Conservation (phyloP, 1,139 yeast genomes). For the Pichia sp. region DNA sequence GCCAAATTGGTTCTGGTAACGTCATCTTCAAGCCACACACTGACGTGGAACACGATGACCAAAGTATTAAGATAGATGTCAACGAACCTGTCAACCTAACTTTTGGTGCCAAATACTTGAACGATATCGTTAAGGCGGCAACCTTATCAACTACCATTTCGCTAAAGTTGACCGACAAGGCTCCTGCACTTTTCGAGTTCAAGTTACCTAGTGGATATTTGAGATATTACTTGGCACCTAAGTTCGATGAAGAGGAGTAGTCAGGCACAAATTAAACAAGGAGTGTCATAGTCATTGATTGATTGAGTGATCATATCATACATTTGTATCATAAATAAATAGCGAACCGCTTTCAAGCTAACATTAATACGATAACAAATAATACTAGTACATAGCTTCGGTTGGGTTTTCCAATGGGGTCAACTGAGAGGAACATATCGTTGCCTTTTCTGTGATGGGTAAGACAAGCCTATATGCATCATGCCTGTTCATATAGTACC, state of each 20-base stretch:
- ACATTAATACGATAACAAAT: no score
- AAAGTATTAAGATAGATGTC: constrained; percentile 67
- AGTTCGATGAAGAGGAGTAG: constrained; percentile 84
- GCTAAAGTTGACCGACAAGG: constrained; percentile 79
- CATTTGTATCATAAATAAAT: not conserved
- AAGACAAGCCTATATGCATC: constrained; percentile 83
- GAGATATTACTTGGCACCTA: constrained; percentile 95
- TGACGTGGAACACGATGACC: constrained; percentile 74
- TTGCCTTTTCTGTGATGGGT: constrained; percentile 50
- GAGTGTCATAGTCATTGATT: no score
- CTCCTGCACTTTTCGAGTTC: constrained; percentile 93
- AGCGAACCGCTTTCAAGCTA: not conserved
- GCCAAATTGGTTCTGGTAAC: constrained; percentile 87
- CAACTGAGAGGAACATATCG: constrained; percentile 28
- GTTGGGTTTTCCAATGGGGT: constrained; percentile 6
- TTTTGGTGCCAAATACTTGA: constrained; percentile 85
- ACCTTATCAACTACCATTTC: constrained; percentile 70
- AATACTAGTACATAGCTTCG: constrained; percentile 7
- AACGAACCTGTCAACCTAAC: constrained; percentile 84
- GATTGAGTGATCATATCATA: no score
- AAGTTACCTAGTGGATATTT: constrained; percentile 88
- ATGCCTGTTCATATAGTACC: constrained; percentile 85
- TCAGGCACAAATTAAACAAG: no score
- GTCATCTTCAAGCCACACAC: constrained; percentile 80
- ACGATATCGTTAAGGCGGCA: constrained; percentile 89